Evolutionary conservation across 306 rosid species (phyloP), one percentile per base, ranked within the genome.

Genomic region (Psophocarpus tetragonolobus): DNA sequence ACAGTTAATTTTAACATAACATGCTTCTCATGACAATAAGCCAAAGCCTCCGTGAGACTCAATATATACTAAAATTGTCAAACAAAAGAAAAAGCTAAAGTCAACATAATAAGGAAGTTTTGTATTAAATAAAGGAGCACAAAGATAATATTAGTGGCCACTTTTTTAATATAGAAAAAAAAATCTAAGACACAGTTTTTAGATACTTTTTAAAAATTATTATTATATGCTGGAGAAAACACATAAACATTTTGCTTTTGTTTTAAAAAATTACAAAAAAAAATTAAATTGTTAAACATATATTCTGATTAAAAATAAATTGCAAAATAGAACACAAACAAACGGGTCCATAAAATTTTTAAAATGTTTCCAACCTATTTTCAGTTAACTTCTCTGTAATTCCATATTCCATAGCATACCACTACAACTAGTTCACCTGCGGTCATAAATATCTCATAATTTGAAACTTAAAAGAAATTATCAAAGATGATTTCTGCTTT

Each of bases 11-110:
- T n/a, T n/a, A n/a, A n/a, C n/a, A n/a, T n/a, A n/a, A n/a, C 95
- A 85, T 90, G 27, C 82, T 90, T 93, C 90, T 91, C 93, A 68
- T 93, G 98, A 81, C 96, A 91, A 81, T 90, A 91, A 33, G 86
- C 89, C 96, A 91, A 68, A 0, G 97, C 96, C 80, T 83, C 85
- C 14, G 97, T 81, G 77, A 93, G 92, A 80, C 96, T 87, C 75
- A 87, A 66, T 13, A 93, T 85, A 82, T 90, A 91, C 97, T 93
- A 36, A n/a, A 84, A 62, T 39, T 35, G 27, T 75, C 74, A 85
- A 13, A 68, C 1, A 45, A 74, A 35, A 48, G 35, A 45, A 32
- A 45, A 62, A 27, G 44, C 38, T 13, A 72, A 15, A 60, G 41
- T 70, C 73, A 53, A 47, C 44, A 36, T 44, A 27, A 54, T 11